phyloP scores from a whole-genome alignment of 495 filamentous ascomycete species.

The Amorphotheca resinae region DNA sequence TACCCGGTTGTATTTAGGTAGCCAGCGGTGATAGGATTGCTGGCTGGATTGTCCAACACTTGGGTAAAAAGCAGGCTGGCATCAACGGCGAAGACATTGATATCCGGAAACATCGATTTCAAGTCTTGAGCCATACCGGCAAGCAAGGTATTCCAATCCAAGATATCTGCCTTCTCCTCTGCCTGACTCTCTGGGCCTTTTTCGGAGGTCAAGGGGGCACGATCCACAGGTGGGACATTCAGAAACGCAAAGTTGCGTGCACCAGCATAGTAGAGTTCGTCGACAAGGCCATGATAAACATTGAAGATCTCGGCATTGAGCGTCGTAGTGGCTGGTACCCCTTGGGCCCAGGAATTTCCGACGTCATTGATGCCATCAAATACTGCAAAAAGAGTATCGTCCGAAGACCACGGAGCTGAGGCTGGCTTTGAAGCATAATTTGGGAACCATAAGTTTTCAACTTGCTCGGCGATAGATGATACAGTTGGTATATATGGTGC shows the following conservation, averaged over 20 bases:
- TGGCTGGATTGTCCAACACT: conserved; percentile 39
- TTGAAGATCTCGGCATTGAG: conserved; percentile 24
- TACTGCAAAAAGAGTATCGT: conserved; percentile 50
- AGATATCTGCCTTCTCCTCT: conserved; percentile 14
- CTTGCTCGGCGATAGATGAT: conserved; percentile 45
- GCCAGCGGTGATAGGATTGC: conserved; percentile 30
- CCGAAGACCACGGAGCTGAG: conserved; percentile 45
- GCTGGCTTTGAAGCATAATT: conserved; percentile 18
- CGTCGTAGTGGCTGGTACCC: conserved; percentile 1
- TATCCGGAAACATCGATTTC: conserved; percentile 26
- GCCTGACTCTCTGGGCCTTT: conserved; percentile 7
- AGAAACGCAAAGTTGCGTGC: conserved; percentile 37
- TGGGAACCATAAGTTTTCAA: conserved; percentile 29
- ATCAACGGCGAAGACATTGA: conserved; percentile 35
- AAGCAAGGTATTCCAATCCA: conserved; percentile 24
- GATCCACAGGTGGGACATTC: conserved; percentile 38
- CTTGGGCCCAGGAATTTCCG: conserved; percentile 45
- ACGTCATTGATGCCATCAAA: conserved; percentile 80
- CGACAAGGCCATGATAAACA: conserved; percentile 28
- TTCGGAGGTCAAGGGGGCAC: conserved; percentile 21
- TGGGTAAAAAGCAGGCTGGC: conserved; percentile 36
- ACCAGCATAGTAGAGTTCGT: conserved; percentile 29
- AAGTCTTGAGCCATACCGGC: conserved; percentile 22
- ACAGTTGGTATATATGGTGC: conserved; percentile 37
- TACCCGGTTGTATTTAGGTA: conserved; percentile 42